Evolutionary conservation across 305 asterid genomes (phyloP).

Genomic region (Petunia hybrid): DNA sequence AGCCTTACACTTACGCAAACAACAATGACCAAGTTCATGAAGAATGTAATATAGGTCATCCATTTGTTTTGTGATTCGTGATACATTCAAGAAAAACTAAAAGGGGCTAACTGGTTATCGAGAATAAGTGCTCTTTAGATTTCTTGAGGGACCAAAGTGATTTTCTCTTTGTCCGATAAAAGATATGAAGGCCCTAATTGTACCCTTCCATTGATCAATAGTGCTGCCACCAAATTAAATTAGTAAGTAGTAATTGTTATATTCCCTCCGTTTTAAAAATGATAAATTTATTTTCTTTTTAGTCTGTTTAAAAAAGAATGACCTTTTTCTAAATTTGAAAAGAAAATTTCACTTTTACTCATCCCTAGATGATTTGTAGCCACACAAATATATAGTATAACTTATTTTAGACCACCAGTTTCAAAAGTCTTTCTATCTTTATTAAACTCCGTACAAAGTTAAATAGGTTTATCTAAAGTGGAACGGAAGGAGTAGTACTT

Average conservation of each 20-base stretch:
- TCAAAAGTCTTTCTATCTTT: no score
- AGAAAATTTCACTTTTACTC: no score
- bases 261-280: no score
- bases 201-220: constrained; percentile 8
- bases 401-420: no score
- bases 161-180: constrained; percentile 16
- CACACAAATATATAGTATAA: no score
- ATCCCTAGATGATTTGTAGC: no score
- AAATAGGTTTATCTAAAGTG: no score
- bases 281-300: no score
- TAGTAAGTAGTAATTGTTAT: background rate
- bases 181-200: constrained; percentile 24
- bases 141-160: constrained; percentile 25
- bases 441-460: no score
- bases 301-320: no score
- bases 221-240: background rate
- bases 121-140: constrained; percentile 18
- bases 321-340: no score
- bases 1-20: background rate
- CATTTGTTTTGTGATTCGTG: background rate
- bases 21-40: background rate
- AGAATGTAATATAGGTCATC: background rate
- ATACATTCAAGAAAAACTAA: background rate
- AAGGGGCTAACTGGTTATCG: background rate
- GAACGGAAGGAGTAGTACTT: background rate